Base-by-base conservation (phyloP, 169 alveolate species). In the Plasmodium vivax region DNA sequence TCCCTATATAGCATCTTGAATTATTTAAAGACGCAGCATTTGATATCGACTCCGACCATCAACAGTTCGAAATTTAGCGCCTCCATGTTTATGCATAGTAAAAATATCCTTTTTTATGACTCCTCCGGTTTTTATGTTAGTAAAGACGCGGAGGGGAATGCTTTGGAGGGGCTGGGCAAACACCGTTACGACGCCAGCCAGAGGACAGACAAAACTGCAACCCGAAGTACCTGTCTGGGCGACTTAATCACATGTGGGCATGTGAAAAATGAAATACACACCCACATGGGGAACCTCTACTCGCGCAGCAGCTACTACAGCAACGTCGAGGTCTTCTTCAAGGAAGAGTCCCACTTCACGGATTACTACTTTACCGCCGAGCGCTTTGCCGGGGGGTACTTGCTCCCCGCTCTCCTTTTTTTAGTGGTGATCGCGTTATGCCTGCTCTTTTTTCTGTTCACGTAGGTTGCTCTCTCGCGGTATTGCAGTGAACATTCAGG, bases 11-110 rank as follows among this genome's bases (percentile, higher is more conserved):
- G 32, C 75, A 80, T 88, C 51, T 80, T 88, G 71, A 88, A 88
- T 88, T 88, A 88, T 88, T 80, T 88, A 80, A 88, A 88, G 80
- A 74, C 94, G 9, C 72, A 88, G 80, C 19, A 88, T 80, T 47
- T 88, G 72, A 88, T 88, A 19, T 88, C 94, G 43, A 51, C 62
- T 27, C 91, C 94, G 5, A 62, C 85, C 10, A 80, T 81, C 2
- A 88, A 88, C 45, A 88, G 80, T 80, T 71, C 91, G n/a, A 88
- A 88, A 38, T 88, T 79, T 80, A 88, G 47, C 72, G 30, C 73
- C 27, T 88, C 94, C 16, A 58, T 58, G 34, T 88, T 88, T 58
- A n/a, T 88, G 32, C 94, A 88, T 88, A 82, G 75, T 80, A 79
- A 74, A 80, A 88, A 88, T 80, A 68, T 88, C 43, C 47, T 88